Conservation (phyloP, 805 yeast species). For the Candida glaebosa region DNA sequence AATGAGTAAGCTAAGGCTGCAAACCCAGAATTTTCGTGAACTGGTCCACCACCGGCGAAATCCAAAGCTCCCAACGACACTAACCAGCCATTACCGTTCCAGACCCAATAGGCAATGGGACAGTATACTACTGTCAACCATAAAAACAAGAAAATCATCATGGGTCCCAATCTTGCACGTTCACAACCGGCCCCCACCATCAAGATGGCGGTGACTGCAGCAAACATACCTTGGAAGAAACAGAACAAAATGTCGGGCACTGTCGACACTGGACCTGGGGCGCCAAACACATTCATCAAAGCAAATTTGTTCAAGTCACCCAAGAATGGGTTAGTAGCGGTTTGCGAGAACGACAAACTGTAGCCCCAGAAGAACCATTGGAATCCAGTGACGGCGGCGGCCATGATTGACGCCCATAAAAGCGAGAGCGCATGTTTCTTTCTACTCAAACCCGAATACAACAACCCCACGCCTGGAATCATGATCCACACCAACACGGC, state of each 20-base stretch:
- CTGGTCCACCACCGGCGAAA: conserved; percentile 99
- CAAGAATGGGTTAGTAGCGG: conserved; percentile 54
- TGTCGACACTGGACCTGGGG: conserved; percentile 60
- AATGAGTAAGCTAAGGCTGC: conserved; percentile 94
- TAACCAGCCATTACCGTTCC: conserved; percentile 95
- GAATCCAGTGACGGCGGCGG: conserved; percentile 75
- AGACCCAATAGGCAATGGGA: conserved; percentile 96
- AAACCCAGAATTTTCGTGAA: conserved; percentile 90
- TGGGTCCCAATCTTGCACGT: conserved; percentile 92
- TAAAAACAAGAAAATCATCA: conserved; percentile 89
- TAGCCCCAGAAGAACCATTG: conserved; percentile 99
- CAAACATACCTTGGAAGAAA: conserved; percentile 96
- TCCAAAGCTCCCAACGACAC: conserved; percentile 79
- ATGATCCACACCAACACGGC: conserved; percentile 87
- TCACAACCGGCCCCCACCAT: conserved; percentile 98
- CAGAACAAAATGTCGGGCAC: conserved; percentile 91
- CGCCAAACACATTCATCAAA: conserved; percentile 77
- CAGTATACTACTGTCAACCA: conserved; percentile 97
- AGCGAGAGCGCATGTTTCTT: conserved; percentile 94
- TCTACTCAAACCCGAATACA: conserved; percentile 91
- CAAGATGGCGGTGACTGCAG: conserved; percentile 85
- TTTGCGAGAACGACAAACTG: conserved; percentile 77
- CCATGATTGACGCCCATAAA: conserved; percentile 92
- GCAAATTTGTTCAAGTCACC: conserved; percentile 83
- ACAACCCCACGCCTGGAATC: conserved; percentile 93